Conservation (phyloP, 1,284 basidiomycete genomes). For the Papiliotrema laurentii region DNA sequence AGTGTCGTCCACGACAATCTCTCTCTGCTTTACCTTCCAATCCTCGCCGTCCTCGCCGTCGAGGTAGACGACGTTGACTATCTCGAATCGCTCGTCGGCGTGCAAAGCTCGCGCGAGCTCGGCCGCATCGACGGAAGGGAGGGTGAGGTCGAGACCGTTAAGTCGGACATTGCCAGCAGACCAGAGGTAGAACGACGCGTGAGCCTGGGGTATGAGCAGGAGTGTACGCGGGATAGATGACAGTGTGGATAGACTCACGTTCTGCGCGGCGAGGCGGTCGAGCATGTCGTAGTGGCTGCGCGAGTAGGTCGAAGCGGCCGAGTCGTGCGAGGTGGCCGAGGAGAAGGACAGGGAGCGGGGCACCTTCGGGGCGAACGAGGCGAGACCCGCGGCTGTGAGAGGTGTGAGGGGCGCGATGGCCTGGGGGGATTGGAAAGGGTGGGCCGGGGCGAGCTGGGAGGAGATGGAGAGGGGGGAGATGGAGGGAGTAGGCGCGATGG, state of each 20-base stretch:
- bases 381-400: slow-evolving; percentile 1
- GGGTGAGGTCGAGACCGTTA: slow-evolving; percentile 29
- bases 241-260: slow-evolving; percentile 17
- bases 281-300: slow-evolving; percentile 32
- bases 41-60: slow-evolving; percentile 35
- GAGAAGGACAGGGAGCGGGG: slow-evolving; percentile 13
- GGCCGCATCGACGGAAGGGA: slow-evolving; percentile 21
- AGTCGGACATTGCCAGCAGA: slow-evolving; percentile 38
- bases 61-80: slow-evolving; percentile 28
- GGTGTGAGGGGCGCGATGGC: slow-evolving; percentile 6
- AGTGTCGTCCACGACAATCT: no score
- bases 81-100: slow-evolving; percentile 24
- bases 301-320: slow-evolving; percentile 23
- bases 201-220: slow-evolving; percentile 15
- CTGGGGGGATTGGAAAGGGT: no score
- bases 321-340: slow-evolving; percentile 17
- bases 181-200: slow-evolving; percentile 36
- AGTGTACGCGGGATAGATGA: neutral
- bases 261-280: slow-evolving; percentile 24
- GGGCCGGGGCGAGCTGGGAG: no score
- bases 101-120: slow-evolving; percentile 29
- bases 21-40: slow-evolving; percentile 43
- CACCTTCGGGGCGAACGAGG: slow-evolving; percentile 6
- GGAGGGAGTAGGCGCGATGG: no score
- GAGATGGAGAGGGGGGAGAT: no score